Evolutionary conservation across 345 rosid genomes (phyloP), one percentile per base, ranked within the genome.

Genomic region (Noccaea caerulescens): DNA sequence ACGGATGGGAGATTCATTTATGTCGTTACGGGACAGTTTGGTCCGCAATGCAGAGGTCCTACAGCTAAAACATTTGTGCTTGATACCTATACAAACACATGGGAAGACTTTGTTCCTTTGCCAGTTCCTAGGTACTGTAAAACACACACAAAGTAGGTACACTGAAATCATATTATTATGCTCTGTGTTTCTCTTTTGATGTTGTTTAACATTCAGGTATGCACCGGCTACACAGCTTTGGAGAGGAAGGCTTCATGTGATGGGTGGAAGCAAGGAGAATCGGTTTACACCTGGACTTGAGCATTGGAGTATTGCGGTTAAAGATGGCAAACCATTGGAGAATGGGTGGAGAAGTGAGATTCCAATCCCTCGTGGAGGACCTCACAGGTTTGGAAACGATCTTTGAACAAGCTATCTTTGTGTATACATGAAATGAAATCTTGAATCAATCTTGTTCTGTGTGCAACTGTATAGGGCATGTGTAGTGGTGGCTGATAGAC

Each of bases 201-300:
- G 63, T 32, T 56, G 63, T 41, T 54, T 33, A 30, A n/a, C 77
- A 57, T 65, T 79, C 81, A 91, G 96, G 82, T 93, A 93, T 82
- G 98, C 98, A 18, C 98, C 98, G n/a, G 96, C 96, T 69, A 93
- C 97, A 71, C 91, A 86, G 76, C 87, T 91, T 30, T 93, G 96
- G 98, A 87, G 87, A 83, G 98, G 98, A 41, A 86, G 98, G 78
- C 96, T 93, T 69, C 98, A 93, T 67, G 98, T 93, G 76, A 93
- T 93, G 98, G 98, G 94, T 76, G 98, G 98, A 49, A 93, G 97
- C 84, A 85, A 85, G 83, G 97, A 90, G 83, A 86, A 91, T 63
- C 78, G 98, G 37, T 81, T 86, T 80, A 91, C 94, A 57, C 97
- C 97, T 30, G 94, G 80, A 8, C 37, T 91, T 71, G 96, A 89